phyloP scores from a whole-genome alignment of 257 asterid species.

The Solanum etuberosum region DNA sequence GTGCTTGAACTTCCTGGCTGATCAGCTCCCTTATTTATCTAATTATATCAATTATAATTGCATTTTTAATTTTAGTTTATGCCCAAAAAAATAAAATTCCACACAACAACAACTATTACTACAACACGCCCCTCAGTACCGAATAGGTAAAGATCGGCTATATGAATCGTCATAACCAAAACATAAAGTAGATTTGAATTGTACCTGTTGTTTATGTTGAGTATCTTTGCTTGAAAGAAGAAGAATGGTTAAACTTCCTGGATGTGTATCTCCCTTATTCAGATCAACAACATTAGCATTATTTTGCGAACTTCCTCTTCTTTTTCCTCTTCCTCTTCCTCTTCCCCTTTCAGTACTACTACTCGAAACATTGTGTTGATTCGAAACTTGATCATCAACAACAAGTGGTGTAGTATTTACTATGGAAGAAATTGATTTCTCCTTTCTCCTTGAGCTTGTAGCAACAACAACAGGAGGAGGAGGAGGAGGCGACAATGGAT shows the following conservation, averaged over 20 bases:
- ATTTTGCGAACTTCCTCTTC: background rate
- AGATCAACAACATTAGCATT: background rate
- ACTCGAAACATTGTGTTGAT: background rate
- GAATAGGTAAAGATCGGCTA: too few relatives aligned
- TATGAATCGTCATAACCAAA: too few relatives aligned
- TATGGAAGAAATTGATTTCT: conserved; percentile 8
- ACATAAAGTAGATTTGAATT: background rate
- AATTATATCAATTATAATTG: background rate
- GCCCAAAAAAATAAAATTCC: background rate
- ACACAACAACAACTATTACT: background rate
- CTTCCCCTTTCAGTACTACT: background rate
- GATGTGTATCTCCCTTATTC: background rate
- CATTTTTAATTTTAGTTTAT: background rate
- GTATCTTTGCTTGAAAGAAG: background rate
- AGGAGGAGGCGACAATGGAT: background rate
- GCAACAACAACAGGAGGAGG: background rate
- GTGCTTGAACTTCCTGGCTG: background rate
- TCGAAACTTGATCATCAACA: background rate
- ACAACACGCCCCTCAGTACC: background rate
- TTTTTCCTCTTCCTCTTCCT: background rate
- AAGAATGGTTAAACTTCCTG: background rate
- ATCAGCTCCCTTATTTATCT: too few relatives aligned
- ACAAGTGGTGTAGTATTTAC: background rate
- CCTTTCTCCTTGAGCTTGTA: background rate
- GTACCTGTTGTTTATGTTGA: background rate